phyloP scores from a whole-genome alignment of 495 filamentous ascomycete genomes.

The Opeltia flavorubescens region DNA sequence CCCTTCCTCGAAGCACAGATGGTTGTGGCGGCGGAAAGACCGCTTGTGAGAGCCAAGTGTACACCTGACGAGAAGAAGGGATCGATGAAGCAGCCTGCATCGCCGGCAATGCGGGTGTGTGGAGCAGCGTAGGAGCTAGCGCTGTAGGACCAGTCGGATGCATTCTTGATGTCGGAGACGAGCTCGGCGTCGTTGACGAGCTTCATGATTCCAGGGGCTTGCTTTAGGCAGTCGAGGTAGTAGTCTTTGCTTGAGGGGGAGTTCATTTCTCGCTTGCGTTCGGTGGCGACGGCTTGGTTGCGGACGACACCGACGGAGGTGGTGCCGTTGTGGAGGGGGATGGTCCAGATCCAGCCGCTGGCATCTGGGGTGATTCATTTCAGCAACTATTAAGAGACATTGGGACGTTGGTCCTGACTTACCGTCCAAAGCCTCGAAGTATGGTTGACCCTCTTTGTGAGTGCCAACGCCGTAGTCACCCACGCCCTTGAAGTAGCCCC shows the following conservation, averaged over 20 bases:
- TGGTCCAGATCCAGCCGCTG: slow-evolving; percentile 27
- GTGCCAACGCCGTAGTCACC: slow-evolving; percentile 16
- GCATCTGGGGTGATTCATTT: slow-evolving; percentile 12
- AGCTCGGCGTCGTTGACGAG: slow-evolving; percentile 20
- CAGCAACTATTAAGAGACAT: neutral
- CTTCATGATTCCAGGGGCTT: slow-evolving; percentile 14
- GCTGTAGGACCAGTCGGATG: slow-evolving; percentile 32
- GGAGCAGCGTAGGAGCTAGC: slow-evolving; percentile 26
- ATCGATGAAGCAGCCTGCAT: slow-evolving; percentile 32
- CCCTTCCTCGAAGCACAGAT: slow-evolving; percentile 22
- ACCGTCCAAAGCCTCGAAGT: slow-evolving; percentile 26
- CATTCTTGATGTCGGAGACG: slow-evolving; percentile 23
- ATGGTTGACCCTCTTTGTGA: slow-evolving; percentile 15
- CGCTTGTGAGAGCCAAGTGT: slow-evolving; percentile 32
- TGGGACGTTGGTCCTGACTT: neutral
- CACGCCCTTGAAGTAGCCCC: slow-evolving; percentile 26
- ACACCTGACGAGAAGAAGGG: slow-evolving; percentile 33
- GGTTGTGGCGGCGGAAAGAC: slow-evolving; percentile 31
- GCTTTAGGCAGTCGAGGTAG: slow-evolving; percentile 26
- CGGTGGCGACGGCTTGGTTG: slow-evolving; percentile 19
- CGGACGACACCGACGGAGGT: slow-evolving; percentile 23
- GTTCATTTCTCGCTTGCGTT: slow-evolving; percentile 19
- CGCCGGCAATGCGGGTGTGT: slow-evolving; percentile 22
- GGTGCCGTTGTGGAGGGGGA: slow-evolving; percentile 23
- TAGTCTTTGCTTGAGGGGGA: slow-evolving; percentile 19